Evolutionary conservation across 2,329 filamentous ascomycete genomes (phyloP).

Genomic region (Corinectria fuckeliana): DNA sequence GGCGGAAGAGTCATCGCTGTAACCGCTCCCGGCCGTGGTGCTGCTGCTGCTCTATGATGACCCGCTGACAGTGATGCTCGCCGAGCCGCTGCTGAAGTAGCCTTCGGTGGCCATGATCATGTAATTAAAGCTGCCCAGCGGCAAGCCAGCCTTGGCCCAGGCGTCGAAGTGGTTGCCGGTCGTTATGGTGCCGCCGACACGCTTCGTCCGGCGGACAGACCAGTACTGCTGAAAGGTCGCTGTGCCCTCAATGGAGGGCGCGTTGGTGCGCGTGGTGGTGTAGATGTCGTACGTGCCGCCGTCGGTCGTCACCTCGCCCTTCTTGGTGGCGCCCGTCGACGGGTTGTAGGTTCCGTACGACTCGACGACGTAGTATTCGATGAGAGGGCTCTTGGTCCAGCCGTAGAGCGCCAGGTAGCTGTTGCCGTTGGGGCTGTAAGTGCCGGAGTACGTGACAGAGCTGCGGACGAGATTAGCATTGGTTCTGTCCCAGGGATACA

Average conservation of each 20-base stretch:
- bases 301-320: slow-evolving; percentile 44
- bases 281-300: slow-evolving; percentile 47
- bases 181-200: slow-evolving; percentile 56
- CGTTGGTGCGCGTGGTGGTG: slow-evolving; percentile 45
- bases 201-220: slow-evolving; percentile 56
- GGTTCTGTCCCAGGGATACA: slow-evolving; percentile 11
- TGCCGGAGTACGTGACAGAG: slow-evolving; percentile 34
- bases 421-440: slow-evolving; percentile 43
- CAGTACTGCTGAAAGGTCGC: slow-evolving; percentile 59
- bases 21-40: not conserved
- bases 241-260: slow-evolving; percentile 55
- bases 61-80: slow-evolving; percentile 52
- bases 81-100: slow-evolving; percentile 55
- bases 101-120: slow-evolving; percentile 62
- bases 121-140: slow-evolving; percentile 57
- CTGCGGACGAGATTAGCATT: not conserved
- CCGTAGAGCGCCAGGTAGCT: slow-evolving; percentile 48
- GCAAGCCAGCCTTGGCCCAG: slow-evolving; percentile 55
- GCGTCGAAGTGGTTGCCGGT: slow-evolving; percentile 58
- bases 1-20: not conserved
- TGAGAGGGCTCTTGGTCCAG: slow-evolving; percentile 45
- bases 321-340: slow-evolving; percentile 37
- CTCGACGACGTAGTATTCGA: slow-evolving; percentile 50
- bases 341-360: slow-evolving; percentile 47
- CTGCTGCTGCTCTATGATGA: slow-evolving; percentile 4